Percentiles rank a stretch among this genome's conserved stretches.
These are phyloP conservation scores for Jatropha curcas DNA, from an alignment of 345 rosid species.

Conservation along the genomic window DNA sequence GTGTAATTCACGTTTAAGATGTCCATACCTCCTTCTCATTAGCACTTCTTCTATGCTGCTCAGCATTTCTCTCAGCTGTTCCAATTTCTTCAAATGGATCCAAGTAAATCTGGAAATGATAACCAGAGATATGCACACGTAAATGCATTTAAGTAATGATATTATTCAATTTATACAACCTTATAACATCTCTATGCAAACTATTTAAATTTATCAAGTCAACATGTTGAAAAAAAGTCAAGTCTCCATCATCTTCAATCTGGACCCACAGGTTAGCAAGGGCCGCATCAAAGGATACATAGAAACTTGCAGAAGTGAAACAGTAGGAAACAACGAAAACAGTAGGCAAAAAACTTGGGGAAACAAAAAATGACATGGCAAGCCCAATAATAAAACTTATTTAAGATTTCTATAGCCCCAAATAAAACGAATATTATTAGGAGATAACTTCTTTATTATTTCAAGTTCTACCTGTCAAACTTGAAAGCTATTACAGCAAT, in stretches of 20 bases:
- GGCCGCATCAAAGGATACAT: neutral
- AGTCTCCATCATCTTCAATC: neutral
- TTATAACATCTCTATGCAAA: slow-evolving; percentile 6
- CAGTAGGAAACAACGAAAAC: neutral
- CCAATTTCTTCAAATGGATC: slow-evolving; percentile 95
- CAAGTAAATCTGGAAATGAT: slow-evolving; percentile 49
- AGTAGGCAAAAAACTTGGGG: neutral
- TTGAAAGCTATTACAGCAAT: neutral
- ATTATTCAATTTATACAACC: slow-evolving; percentile 5
- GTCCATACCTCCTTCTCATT: slow-evolving; percentile 71
- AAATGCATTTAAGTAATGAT: slow-evolving; percentile 5
- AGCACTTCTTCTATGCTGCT: slow-evolving; percentile 88
- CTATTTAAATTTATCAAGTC: neutral
- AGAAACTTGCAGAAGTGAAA: neutral
- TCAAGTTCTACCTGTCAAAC: neutral
- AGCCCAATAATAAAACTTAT: neutral
- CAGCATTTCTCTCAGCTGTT: slow-evolving; percentile 65
- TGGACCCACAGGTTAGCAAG: neutral
- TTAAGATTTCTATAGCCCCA: neutral
- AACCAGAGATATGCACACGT: neutral
- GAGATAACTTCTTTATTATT: neutral
- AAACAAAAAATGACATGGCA: neutral
- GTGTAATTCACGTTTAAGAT: neutral
- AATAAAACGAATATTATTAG: neutral
- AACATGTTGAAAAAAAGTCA: neutral